phyloP scores from a whole-genome alignment of 1,284 basidiomycete genomes.

The Binderoboletus segoi region DNA sequence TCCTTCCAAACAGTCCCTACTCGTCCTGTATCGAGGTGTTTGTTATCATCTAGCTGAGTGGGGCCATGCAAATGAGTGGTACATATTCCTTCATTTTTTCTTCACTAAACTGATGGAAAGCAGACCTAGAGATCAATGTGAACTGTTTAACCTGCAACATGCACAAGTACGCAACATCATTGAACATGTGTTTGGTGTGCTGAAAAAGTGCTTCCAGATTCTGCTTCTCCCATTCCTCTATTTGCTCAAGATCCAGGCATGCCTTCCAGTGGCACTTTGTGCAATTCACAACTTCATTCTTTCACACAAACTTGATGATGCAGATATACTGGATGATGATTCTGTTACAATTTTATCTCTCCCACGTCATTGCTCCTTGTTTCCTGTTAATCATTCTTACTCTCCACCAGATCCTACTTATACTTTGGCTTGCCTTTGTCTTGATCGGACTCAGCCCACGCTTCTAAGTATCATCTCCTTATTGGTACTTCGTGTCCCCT shows the following conservation, averaged over 20 bases:
- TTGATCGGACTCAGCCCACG: too few species aligned
- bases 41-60: slow-evolving; percentile 5
- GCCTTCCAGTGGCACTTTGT: not conserved
- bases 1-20: not conserved
- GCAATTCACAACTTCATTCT: not conserved
- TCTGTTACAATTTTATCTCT: too few species aligned
- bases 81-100: not conserved
- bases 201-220: not conserved
- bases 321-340: too few species aligned
- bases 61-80: not conserved
- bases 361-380: too few species aligned
- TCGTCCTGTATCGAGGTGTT: not conserved
- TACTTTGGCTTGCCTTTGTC: too few species aligned
- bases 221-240: not conserved
- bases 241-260: not conserved
- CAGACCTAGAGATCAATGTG: not conserved
- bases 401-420: too few species aligned
- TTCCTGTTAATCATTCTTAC: too few species aligned
- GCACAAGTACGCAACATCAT: not conserved
- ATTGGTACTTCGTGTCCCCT: too few species aligned
- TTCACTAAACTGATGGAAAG: not conserved
- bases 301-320: too few species aligned
- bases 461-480: too few species aligned
- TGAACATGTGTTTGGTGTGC: not conserved
- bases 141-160: not conserved